Conservation (phyloP, 257 asterid species). For the Paraleonurus japonicus region DNA sequence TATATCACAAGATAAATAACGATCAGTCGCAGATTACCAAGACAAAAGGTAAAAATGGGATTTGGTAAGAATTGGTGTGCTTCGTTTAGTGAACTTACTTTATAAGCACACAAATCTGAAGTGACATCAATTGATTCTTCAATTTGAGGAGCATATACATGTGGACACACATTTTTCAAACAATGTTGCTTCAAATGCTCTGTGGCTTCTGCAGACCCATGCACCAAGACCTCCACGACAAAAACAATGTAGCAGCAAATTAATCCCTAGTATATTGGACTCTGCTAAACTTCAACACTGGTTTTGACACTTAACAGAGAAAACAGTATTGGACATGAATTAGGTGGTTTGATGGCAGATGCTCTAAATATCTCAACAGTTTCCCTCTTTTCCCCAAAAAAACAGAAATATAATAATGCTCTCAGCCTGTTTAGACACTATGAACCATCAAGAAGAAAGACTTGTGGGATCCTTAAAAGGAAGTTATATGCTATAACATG, state of each 20-base stretch:
- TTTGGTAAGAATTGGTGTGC: neutral
- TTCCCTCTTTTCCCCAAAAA: slow-evolving; percentile 8
- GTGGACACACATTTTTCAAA: slow-evolving; percentile 74
- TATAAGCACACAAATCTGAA: slow-evolving; percentile 97
- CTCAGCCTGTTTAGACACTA: neutral
- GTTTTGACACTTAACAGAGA: neutral
- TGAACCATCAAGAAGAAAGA: neutral
- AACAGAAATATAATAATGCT: slow-evolving; percentile 1
- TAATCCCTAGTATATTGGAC: slow-evolving; percentile 7
- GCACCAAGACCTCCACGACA: slow-evolving; percentile 81
- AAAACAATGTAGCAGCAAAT: slow-evolving; percentile 27
- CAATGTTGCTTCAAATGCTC: slow-evolving; percentile 96
- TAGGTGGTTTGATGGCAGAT: neutral
- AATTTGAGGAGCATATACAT: slow-evolving; percentile 91
- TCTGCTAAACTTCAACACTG: neutral
- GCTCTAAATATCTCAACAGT: neutral
- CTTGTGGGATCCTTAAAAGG: neutral
- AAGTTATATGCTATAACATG: slow-evolving; percentile 8
- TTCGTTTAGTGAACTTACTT: slow-evolving; percentile 41
- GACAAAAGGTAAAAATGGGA: slow-evolving; percentile 13
- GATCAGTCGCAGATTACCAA: slow-evolving; percentile 29
- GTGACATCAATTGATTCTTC: slow-evolving; percentile 97
- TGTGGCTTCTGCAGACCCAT: slow-evolving; percentile 99
- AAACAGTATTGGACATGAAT: neutral
- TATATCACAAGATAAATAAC: slow-evolving; percentile 34